These are phyloP conservation scores for Globisporangium spinosum DNA, from an alignment of 352 stramenopile species.

Conservation along the genomic window DNA sequence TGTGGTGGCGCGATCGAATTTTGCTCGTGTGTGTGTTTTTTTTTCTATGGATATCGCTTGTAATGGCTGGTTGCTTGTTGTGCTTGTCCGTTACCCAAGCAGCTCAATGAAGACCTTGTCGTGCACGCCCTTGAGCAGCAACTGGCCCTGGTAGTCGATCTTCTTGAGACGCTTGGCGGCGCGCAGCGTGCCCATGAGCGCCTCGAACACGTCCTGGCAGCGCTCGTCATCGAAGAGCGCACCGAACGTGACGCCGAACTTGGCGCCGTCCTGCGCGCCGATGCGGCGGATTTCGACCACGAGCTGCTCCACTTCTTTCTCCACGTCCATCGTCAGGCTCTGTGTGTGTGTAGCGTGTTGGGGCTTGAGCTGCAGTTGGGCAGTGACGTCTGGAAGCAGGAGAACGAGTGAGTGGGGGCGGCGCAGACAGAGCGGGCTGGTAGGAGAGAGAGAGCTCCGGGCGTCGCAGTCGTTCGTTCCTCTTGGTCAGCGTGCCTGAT, in stretches of 20 bases:
- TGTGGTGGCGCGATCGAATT: background rate
- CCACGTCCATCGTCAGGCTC: conserved; percentile 41
- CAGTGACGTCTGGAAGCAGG: background rate
- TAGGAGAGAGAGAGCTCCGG: background rate
- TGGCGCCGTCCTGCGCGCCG: conserved; percentile 39
- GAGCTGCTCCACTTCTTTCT: conserved; percentile 70
- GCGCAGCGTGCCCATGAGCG: conserved; percentile 81
- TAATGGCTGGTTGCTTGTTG: background rate
- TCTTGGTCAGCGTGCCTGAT: background rate
- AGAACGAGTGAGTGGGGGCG: background rate
- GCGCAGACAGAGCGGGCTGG: background rate
- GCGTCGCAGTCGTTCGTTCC: background rate
- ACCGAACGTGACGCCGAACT: conserved; percentile 71
- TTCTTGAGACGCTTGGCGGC: conserved; percentile 70
- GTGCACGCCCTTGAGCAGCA: conserved; percentile 80
- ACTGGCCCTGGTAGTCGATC: conserved; percentile 76
- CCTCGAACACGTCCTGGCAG: conserved; percentile 75
- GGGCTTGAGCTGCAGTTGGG: background rate
- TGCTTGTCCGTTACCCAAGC: conserved; percentile 25
- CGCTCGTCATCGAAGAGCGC: conserved; percentile 82
- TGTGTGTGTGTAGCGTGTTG: background rate
- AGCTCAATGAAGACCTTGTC: conserved; percentile 78
- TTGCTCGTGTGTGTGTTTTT: background rate
- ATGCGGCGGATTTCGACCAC: conserved; percentile 70
- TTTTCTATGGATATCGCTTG: background rate